These are phyloP conservation scores for Emericellopsis terricola DNA, from an alignment of 495 filamentous ascomycete species.

Conservation along the genomic window DNA sequence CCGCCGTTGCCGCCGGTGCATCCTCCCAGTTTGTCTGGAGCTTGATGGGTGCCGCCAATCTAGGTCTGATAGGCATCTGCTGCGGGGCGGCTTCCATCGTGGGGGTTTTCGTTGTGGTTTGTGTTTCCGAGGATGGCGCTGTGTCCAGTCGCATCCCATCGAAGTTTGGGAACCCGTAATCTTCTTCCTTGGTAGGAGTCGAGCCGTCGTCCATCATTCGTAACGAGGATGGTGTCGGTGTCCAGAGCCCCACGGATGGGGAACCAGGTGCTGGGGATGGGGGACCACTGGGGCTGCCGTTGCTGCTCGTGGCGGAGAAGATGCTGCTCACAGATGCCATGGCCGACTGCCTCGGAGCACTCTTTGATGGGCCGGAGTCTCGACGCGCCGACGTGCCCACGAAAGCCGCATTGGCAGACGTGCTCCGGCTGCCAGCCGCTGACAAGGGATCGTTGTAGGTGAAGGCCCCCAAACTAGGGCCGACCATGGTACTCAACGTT, in stretches of 20 bases:
- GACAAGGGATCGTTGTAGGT: neutral
- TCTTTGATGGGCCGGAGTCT: slow-evolving; percentile 5
- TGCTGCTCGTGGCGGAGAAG: neutral
- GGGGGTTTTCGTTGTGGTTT: neutral
- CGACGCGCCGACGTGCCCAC: slow-evolving; percentile 10
- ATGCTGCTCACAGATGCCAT: neutral
- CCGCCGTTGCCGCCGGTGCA: neutral
- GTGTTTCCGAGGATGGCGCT: neutral
- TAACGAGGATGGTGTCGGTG: slow-evolving; percentile 10
- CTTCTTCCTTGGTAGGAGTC: slow-evolving; percentile 15
- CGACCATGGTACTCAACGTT: slow-evolving; percentile 7
- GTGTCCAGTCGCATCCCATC: slow-evolving; percentile 8
- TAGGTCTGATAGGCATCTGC: too few species aligned
- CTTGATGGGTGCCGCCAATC: slow-evolving; percentile 1
- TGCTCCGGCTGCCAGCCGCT: slow-evolving; percentile 4
- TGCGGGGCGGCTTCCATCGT: too few species aligned
- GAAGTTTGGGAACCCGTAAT: slow-evolving; percentile 27
- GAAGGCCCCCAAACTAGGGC: neutral
- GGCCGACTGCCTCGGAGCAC: slow-evolving; percentile 2
- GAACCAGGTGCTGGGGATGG: slow-evolving; percentile 2
- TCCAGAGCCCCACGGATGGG: slow-evolving; percentile 13
- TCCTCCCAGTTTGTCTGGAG: neutral
- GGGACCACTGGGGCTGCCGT: neutral
- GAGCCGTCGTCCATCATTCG: slow-evolving; percentile 15
- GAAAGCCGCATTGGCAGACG: slow-evolving; percentile 10